These are phyloP conservation scores for Beta macrorhiza DNA, from an alignment of 179 eudicot species.

Conservation along the genomic window DNA sequence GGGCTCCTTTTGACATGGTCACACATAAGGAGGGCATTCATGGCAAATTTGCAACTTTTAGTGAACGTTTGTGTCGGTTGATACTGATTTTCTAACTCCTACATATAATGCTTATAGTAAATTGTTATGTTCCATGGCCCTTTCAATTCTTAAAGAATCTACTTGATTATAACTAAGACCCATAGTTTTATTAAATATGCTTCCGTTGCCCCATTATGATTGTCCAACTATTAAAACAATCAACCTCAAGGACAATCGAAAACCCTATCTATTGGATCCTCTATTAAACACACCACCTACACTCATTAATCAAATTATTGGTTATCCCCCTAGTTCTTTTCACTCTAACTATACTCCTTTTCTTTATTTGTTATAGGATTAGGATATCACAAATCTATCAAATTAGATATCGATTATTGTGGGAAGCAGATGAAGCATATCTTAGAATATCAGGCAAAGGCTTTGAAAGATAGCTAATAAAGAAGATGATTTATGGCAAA, in stretches of 20 bases:
- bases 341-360: too few relatives aligned
- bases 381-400: too few relatives aligned
- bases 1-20: neutral
- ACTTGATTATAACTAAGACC: neutral
- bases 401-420: too few relatives aligned
- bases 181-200: neutral
- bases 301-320: neutral
- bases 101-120: neutral
- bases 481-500: too few relatives aligned
- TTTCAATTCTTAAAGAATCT: neutral
- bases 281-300: neutral
- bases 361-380: too few relatives aligned
- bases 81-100: constrained; percentile 16
- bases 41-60: neutral
- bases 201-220: neutral
- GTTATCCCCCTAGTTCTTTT: too few relatives aligned
- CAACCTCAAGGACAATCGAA: neutral
- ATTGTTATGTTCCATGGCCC: neutral
- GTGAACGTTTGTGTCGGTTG: constrained; percentile 23
- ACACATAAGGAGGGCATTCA: neutral
- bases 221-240: neutral
- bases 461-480: too few relatives aligned
- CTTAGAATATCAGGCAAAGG: too few relatives aligned
- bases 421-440: too few relatives aligned
- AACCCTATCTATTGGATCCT: neutral